Conservation (phyloP, 805 yeast species). For the Candida boidinii region DNA sequence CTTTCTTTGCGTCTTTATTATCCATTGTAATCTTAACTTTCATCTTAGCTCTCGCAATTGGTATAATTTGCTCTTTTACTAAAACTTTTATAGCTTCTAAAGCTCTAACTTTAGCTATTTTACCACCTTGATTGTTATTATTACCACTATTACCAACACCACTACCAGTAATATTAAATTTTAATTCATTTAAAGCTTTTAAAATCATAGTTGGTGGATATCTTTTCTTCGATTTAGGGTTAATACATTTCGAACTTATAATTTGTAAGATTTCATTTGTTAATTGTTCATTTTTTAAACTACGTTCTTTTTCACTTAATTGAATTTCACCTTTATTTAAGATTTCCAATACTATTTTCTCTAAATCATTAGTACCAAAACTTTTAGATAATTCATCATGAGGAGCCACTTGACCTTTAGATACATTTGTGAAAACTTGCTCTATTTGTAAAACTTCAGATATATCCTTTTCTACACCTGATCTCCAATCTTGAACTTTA, state of each 20-base stretch:
- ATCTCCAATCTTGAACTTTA: conserved; percentile 92
- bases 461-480: conserved; percentile 80
- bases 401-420: conserved; percentile 90
- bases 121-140: conserved; percentile 33
- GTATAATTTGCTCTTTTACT: conserved; percentile 73
- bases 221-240: conserved; percentile 81
- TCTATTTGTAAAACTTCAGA: conserved; percentile 96
- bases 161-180: conserved; percentile 63
- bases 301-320: conserved; percentile 87
- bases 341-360: conserved; percentile 72
- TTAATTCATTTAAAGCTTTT: conserved; percentile 70
- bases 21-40: conserved; percentile 59
- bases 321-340: conserved; percentile 90
- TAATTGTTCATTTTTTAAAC: conserved; percentile 59
- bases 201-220: conserved; percentile 94
- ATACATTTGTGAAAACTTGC: conserved; percentile 87
- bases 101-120: conserved; percentile 73
- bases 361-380: conserved; percentile 70
- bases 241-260: conserved; percentile 83
- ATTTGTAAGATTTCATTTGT: conserved; percentile 78
- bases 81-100: conserved; percentile 80
- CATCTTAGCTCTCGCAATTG: conserved; percentile 94
- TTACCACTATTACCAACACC: conserved; percentile 14
- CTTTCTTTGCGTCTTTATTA: conserved; percentile 40
- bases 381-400: conserved; percentile 68